These are phyloP conservation scores for Rhizopus stolonifer DNA, from an alignment of 371 early-diverging fungal genomes.

Conservation along the genomic window DNA sequence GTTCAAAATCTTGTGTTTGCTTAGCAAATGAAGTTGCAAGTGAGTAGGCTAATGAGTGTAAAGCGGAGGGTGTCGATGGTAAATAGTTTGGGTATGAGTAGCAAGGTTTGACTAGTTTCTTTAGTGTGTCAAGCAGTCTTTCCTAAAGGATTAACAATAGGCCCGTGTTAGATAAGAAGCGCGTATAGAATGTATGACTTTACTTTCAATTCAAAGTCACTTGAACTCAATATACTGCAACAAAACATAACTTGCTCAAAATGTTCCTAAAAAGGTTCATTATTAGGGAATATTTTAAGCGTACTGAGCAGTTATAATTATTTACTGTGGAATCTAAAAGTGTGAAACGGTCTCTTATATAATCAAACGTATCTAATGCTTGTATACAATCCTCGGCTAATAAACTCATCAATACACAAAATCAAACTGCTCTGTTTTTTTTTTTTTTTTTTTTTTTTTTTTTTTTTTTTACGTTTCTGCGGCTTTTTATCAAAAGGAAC, in stretches of 20 bases:
- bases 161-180: background rate
- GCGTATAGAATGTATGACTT: too few species aligned
- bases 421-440: too few species aligned
- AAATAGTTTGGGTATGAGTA: slow-evolving; percentile 26
- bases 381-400: slow-evolving; percentile 43
- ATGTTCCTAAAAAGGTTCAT: slow-evolving; percentile 35
- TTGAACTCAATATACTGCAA: slow-evolving; percentile 32
- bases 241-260: slow-evolving; percentile 46
- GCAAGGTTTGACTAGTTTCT: slow-evolving; percentile 27
- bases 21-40: slow-evolving; percentile 35
- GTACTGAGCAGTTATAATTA: background rate
- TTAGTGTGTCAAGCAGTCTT: slow-evolving; percentile 30
- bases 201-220: slow-evolving; percentile 37
- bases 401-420: too few species aligned
- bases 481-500: slow-evolving; percentile 36
- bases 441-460: background rate
- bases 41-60: slow-evolving; percentile 45
- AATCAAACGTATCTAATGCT: slow-evolving; percentile 50
- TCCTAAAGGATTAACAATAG: slow-evolving; percentile 19
- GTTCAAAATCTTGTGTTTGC: background rate
- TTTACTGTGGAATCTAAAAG: slow-evolving; percentile 37
- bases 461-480: slow-evolving; percentile 19
- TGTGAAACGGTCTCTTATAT: slow-evolving; percentile 37
- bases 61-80: slow-evolving; percentile 41
- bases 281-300: too few species aligned